phyloP scores from a whole-genome alignment of 192 early-diverging fungal species.

The Podila verticillata region DNA sequence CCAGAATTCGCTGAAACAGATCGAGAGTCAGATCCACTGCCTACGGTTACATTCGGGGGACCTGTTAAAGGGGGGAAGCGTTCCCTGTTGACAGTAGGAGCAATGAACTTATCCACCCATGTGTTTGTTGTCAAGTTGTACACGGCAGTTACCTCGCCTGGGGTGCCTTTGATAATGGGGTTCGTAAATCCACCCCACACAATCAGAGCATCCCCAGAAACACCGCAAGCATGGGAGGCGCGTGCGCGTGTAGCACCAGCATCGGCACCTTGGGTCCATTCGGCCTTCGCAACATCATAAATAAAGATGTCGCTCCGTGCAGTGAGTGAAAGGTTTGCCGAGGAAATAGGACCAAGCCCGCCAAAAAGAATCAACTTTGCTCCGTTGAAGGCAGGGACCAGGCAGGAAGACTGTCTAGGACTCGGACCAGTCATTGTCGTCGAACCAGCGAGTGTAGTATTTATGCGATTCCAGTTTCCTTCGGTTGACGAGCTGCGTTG shows the following conservation, averaged over 20 bases:
- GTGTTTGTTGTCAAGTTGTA: not conserved
- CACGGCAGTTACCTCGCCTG: not conserved
- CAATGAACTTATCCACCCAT: not conserved
- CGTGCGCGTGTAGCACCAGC: not conserved
- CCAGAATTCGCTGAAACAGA: no score
- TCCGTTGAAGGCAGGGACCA: slow-evolving; percentile 6
- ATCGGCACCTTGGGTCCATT: not conserved
- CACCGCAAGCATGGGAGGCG: not conserved
- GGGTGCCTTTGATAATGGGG: rapidly evolving
- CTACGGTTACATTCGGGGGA: no score
- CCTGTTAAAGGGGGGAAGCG: no score
- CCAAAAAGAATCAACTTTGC: slow-evolving; percentile 14
- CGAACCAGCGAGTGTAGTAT: no score
- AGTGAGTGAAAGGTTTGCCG: no score
- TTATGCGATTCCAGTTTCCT: no score
- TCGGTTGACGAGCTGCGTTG: no score
- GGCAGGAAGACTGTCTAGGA: not conserved
- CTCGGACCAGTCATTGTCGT: not conserved
- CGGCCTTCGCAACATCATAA: not conserved
- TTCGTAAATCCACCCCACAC: slow-evolving; percentile 11
- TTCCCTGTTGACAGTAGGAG: no score
- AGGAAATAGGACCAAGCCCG: not conserved
- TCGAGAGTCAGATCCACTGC: no score
- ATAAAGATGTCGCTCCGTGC: slow-evolving; percentile 9
- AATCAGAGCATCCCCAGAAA: slow-evolving; percentile 2